phyloP scores from a whole-genome alignment of 257 asterid genomes.

The Henckelia pumila region DNA sequence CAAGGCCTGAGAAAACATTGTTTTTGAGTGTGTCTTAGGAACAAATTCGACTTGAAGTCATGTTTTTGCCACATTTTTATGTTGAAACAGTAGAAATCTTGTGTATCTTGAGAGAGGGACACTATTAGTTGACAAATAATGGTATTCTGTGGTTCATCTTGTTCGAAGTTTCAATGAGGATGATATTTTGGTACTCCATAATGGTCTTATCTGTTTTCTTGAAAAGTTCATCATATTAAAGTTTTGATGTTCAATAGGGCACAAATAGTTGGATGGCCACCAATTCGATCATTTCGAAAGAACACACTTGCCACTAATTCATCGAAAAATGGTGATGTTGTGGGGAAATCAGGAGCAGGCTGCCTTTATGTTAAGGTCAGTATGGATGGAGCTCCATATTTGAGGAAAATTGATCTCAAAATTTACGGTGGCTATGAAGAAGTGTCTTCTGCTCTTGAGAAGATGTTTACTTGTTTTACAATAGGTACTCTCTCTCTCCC shows the following conservation, averaged over 20 bases:
- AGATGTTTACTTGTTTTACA: constrained; percentile 81
- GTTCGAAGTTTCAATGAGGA: neutral
- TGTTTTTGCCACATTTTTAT: neutral
- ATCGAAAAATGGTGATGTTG: constrained; percentile 38
- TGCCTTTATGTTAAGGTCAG: constrained; percentile 77
- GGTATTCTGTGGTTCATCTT: neutral
- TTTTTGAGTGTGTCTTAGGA: neutral
- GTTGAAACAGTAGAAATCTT: neutral
- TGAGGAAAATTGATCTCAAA: constrained; percentile 77
- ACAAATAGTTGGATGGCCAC: constrained; percentile 94
- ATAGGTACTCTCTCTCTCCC: constrained; percentile 42
- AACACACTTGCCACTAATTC: constrained; percentile 47
- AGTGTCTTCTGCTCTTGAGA: constrained; percentile 74
- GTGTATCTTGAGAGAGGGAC: neutral
- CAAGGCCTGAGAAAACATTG: constrained; percentile 15
- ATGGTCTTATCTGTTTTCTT: neutral
- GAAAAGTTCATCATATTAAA: neutral
- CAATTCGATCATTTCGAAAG: constrained; percentile 77
- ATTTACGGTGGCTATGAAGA: constrained; percentile 52
- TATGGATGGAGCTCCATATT: constrained; percentile 91
- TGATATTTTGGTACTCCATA: neutral
- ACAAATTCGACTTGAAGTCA: neutral
- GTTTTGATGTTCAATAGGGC: constrained; percentile 43
- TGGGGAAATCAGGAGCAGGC: constrained; percentile 38
- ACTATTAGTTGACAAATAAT: neutral